A percentile compares a stretch with the other conserved stretches of the same genome.
phyloP scores from a whole-genome alignment of 805 yeast species.

The Candida peoriensis region DNA sequence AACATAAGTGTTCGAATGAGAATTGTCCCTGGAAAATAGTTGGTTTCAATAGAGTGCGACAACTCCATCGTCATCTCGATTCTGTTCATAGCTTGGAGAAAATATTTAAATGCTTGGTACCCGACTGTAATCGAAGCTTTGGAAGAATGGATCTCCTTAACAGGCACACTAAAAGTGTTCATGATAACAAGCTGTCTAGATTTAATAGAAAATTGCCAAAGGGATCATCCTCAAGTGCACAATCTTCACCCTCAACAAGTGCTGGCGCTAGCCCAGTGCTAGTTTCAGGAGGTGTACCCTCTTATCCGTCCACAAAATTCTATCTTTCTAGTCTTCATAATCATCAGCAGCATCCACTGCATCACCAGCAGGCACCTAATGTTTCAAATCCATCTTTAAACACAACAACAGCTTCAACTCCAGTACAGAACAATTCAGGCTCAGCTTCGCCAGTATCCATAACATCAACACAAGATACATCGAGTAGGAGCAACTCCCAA shows the following conservation, averaged over 20 bases:
- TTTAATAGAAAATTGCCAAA: conserved; percentile 29
- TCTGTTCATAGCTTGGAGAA: conserved; percentile 24
- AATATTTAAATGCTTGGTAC: conserved; percentile 67
- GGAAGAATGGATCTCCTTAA: conserved; percentile 32
- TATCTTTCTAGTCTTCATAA: not conserved
- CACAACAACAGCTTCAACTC: not conserved
- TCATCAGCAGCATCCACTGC: not conserved
- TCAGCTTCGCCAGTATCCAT: not conserved
- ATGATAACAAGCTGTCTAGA: conserved; percentile 35
- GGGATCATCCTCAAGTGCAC: conserved; percentile 2
- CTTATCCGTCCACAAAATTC: too few relatives aligned
- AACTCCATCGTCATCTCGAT: conserved; percentile 29
- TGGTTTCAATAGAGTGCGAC: conserved; percentile 33
- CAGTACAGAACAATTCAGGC: not conserved
- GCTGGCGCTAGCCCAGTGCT: too few relatives aligned
- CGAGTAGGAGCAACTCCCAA: not conserved
- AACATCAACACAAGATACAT: not conserved
- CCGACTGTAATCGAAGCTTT: conserved; percentile 67
- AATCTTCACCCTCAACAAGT: conserved; percentile 3
- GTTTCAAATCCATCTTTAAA: not conserved
- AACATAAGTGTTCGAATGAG: conserved; percentile 28
- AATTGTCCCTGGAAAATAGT: conserved; percentile 38
- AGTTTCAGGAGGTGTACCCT: too few relatives aligned
- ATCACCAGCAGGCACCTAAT: not conserved
- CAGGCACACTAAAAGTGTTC: conserved; percentile 31